Evolutionary conservation across 2,329 filamentous ascomycete species (phyloP), one percentile per base, ranked within the genome.

Genomic region (Mycosphaerella sp.): DNA sequence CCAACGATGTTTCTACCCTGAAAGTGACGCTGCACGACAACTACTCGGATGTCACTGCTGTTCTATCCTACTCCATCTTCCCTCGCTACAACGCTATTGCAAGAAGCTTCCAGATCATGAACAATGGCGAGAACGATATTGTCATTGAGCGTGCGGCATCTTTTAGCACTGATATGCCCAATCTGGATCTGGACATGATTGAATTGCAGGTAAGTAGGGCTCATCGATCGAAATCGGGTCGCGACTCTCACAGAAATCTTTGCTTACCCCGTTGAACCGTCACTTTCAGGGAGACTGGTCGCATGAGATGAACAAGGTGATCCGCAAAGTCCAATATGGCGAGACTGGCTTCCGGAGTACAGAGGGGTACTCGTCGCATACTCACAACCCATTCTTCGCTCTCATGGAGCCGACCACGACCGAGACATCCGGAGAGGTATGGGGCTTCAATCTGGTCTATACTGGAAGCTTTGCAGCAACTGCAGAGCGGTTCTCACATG

Each of bases 361-460:
- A 0, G 75, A 74, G 2, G 82, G 82, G 1, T 85, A 81, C 61
- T 80, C 81, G 0, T 84, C 80, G 0, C 79, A 84, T 57, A 69
- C 80, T 1, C 79, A 84, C 62, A 85, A 85, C 58, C 81, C 81
- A 0, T 85, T 85, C 68, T 71, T 85, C 17, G 73, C 79, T 0
- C 66, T 85, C 1, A 71, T 79, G 0, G 70, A 76, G 2, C 76
- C 80, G 0, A 70, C 69, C 0, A 79, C 81, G 0, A 85, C 81
- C 1, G 81, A 85, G 59, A 74, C 75, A 0, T 71, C 75, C 1
- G 82, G 82, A 1, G 75, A 83, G 34, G 80, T 78, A 6, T 85
- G 79, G 73, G 82, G 80, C 0, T 84, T 85, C 64, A 82, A 79
- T 1, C 72, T 85, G 1, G 71, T 85, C 14, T 85, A 84, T 64